These are phyloP conservation scores for Septoria linicola DNA, from an alignment of 2,329 filamentous ascomycete species.

Conservation along the genomic window DNA sequence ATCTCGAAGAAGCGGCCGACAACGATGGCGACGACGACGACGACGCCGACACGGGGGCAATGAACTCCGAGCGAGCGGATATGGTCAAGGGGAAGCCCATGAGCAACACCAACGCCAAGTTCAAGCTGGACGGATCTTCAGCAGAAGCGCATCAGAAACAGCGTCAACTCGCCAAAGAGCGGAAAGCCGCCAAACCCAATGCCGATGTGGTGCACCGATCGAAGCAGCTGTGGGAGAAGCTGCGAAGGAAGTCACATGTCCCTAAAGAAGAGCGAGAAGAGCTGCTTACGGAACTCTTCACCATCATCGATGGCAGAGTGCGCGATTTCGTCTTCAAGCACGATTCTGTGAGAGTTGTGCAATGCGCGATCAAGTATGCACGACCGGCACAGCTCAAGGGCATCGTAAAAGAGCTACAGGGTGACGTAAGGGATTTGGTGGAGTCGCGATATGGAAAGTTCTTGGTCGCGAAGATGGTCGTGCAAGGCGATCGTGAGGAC, in stretches of 20 bases:
- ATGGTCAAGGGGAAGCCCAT: constrained; percentile 14
- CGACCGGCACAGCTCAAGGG: constrained; percentile 78
- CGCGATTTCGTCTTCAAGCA: constrained; percentile 98
- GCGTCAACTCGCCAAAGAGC: constrained; percentile 80
- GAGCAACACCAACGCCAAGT: constrained; percentile 29
- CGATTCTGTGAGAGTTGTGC: constrained; percentile 92
- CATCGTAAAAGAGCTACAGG: constrained; percentile 83
- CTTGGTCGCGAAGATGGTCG: constrained; percentile 88
- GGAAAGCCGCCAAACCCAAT: constrained; percentile 88
- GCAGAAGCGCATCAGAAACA: constrained; percentile 92
- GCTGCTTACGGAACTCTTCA: constrained; percentile 84
- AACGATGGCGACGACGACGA: constrained; percentile 28
- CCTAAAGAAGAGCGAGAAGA: constrained; percentile 83
- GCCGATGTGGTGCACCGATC: constrained; percentile 83
- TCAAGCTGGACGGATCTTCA: constrained; percentile 59
- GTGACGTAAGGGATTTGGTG: constrained; percentile 77
- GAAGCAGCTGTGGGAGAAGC: constrained; percentile 95
- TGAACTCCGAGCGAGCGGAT: constrained; percentile 19
- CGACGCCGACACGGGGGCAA: constrained; percentile 16
- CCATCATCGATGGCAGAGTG: constrained; percentile 84
- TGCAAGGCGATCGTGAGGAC: constrained; percentile 85
- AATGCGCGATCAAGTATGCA: constrained; percentile 95
- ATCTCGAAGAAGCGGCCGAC: constrained; percentile 33
- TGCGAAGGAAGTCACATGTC: constrained; percentile 91
- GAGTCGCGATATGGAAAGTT: constrained; percentile 98